These are phyloP conservation scores for Chlorella sp. DNA, from an alignment of 139 green algal genomes.

Conservation along the genomic window DNA sequence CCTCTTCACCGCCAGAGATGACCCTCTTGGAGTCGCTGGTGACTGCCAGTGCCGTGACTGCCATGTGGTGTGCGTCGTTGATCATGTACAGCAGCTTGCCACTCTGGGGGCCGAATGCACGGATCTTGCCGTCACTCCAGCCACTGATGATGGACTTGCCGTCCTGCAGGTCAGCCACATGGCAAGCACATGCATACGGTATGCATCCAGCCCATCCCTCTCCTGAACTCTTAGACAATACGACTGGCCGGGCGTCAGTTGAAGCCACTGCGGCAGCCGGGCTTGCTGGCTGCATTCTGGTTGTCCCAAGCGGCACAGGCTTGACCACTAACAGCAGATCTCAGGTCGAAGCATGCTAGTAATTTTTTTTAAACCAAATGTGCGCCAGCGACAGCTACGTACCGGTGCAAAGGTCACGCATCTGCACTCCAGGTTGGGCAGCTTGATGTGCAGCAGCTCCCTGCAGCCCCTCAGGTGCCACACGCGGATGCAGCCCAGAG, in stretches of 20 bases:
- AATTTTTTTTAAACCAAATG: no score
- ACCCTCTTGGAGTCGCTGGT: slow-evolving; percentile 49
- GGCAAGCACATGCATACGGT: not conserved
- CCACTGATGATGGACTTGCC: slow-evolving; percentile 63
- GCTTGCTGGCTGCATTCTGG: not conserved
- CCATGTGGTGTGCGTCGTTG: slow-evolving; percentile 71
- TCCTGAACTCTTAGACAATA: no score
- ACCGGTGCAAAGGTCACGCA: slow-evolving; percentile 66
- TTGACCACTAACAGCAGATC: not conserved
- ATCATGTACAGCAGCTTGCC: slow-evolving; percentile 79
- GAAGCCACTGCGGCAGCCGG: not conserved
- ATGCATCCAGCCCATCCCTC: no score
- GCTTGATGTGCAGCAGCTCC: slow-evolving; percentile 74
- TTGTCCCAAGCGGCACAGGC: not conserved
- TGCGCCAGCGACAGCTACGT: no score
- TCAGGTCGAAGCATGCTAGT: not conserved
- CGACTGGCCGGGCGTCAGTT: not conserved
- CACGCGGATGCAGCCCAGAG: slow-evolving; percentile 59
- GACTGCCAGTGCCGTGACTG: slow-evolving; percentile 63
- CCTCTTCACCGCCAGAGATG: slow-evolving; percentile 64
- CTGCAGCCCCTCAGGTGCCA: slow-evolving; percentile 68
- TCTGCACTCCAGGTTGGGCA: slow-evolving; percentile 74
- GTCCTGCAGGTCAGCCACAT: slow-evolving; percentile 32
- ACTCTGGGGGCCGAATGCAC: slow-evolving; percentile 70
- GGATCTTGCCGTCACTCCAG: slow-evolving; percentile 79